Base-by-base conservation (phyloP, 2,329 filamentous ascomycete genomes). In the Colletotrichum godetiae region DNA sequence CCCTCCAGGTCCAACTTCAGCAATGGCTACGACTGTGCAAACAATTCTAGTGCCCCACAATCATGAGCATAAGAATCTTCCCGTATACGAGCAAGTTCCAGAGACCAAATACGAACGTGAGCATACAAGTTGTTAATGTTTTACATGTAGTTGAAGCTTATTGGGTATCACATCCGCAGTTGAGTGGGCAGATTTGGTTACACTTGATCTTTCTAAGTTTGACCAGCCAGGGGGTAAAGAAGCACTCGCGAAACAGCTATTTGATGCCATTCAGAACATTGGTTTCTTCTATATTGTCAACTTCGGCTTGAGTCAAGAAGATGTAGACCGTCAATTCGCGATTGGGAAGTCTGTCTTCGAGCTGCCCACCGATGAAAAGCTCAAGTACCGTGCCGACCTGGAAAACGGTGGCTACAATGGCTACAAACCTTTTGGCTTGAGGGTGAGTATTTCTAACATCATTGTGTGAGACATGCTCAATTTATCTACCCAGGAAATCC, bases 211-310 rank as follows among this genome's bases (percentile, higher is more conserved):
- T 0, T 84, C 85, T 42, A 84, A 85, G 46, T 91, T 88, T 76
- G 85, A 88, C 33, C 80, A 85, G 42, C 87, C 88, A 0, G 88
- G 86, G 1, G 89, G 89, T 4, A 90, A 90, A 76, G 82, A 89
- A 74, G 81, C 82, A 52, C 80, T 91, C 0, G 87, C 88, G 1
- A 83, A 86, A 59, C 87, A 90, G 74, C 83, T 92, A 1, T 84
- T 87, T 24, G 86, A 90, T 65, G 89, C 89, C 2, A 86, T 89
- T 10, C 82, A 85, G 37, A 81, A 85, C 46, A 83, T 86, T 53
- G 82, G 90, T 0, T 90, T 92, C 82, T n/a, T 92, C 81, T 91
- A 92, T 74, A 87, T 92, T 24, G 88, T 87, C 72, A 91, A 92
- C 80, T 92, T 89, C 74, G 90, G 89, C 37, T 84, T 92, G n/a